A percentile compares a stretch with the other conserved stretches of the same genome.
These are phyloP conservation scores for Cladophialophora immunda DNA, from an alignment of 2,329 filamentous ascomycete genomes.

Conservation along the genomic window DNA sequence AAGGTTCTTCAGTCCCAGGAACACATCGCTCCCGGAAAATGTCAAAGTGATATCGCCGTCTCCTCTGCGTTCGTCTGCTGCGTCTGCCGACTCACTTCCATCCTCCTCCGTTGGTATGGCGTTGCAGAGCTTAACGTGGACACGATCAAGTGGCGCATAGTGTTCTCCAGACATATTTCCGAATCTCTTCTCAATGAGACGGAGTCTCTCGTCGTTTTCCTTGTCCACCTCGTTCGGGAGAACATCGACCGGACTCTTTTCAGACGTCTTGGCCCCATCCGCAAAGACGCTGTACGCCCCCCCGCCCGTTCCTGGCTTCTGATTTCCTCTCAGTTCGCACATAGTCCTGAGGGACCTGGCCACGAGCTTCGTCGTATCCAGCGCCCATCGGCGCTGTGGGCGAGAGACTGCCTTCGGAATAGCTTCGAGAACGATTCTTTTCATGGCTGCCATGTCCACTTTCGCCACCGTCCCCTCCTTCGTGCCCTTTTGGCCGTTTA, in stretches of 20 bases:
- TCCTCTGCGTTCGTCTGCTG: constrained; percentile 31
- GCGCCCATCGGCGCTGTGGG: constrained; percentile 74
- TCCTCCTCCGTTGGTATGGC: neutral
- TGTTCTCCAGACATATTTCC: constrained; percentile 30
- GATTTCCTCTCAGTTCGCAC: constrained; percentile 72
- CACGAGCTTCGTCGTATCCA: constrained; percentile 73
- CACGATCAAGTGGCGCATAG: constrained; percentile 37
- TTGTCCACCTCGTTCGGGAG: neutral
- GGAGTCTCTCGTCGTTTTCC: constrained; percentile 10
- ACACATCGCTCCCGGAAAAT: constrained; percentile 80
- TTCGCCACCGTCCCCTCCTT: constrained; percentile 24
- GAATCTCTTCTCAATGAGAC: constrained; percentile 32
- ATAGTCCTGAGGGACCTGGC: constrained; percentile 77
- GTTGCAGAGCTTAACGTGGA: constrained; percentile 34
- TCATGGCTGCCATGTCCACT: constrained; percentile 40
- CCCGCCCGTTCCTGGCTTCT: constrained; percentile 74
- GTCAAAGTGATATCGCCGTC: constrained; percentile 58
- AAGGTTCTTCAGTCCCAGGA: constrained; percentile 79
- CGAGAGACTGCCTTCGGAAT: constrained; percentile 83
- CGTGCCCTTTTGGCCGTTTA: constrained; percentile 17
- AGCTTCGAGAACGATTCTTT: constrained; percentile 74
- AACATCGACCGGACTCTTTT: constrained; percentile 20
- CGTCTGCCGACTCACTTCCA: neutral
- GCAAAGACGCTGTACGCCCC: constrained; percentile 82
- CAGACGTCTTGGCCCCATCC: constrained; percentile 33